Conservation (phyloP, 495 filamentous ascomycete species). For the Xylaria intraflava region DNA sequence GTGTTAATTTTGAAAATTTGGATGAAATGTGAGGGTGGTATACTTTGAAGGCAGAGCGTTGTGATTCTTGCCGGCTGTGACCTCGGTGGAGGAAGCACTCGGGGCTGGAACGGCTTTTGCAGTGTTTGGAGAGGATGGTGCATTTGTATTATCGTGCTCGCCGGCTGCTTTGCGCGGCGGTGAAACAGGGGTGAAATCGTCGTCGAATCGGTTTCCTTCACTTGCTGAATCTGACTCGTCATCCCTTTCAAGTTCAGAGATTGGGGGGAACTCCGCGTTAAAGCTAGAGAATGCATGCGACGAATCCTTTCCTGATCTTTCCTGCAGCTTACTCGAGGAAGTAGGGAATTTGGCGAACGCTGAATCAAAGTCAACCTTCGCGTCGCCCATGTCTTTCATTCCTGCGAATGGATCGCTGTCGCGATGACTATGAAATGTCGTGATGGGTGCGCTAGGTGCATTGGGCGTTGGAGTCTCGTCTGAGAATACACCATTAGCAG, state of each 20-base stretch:
- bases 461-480: constrained; percentile 43
- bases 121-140: constrained; percentile 25
- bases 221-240: constrained; percentile 76
- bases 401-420: constrained; percentile 50
- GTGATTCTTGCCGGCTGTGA: constrained; percentile 10
- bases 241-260: constrained; percentile 74
- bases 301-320: constrained; percentile 22
- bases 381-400: constrained; percentile 48
- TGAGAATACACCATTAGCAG: constrained; percentile 56
- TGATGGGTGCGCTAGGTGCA: constrained; percentile 40
- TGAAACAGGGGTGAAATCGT: constrained; percentile 76
- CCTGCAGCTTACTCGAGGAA: constrained; percentile 22
- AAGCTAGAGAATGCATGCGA: constrained; percentile 41
- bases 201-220: constrained; percentile 75
- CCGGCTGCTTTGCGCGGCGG: constrained; percentile 39
- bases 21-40: constrained; percentile 7
- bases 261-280: constrained; percentile 85
- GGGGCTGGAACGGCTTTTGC: constrained; percentile 19
- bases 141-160: constrained; percentile 20
- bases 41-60: constrained; percentile 25
- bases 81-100: constrained; percentile 18
- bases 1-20: background rate
- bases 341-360: constrained; percentile 59
- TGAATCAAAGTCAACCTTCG: constrained; percentile 70
- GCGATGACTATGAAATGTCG: constrained; percentile 21